Evolutionary conservation across 108 stramenopile species (phyloP).

Genomic region (Conticribra guillardii): DNA sequence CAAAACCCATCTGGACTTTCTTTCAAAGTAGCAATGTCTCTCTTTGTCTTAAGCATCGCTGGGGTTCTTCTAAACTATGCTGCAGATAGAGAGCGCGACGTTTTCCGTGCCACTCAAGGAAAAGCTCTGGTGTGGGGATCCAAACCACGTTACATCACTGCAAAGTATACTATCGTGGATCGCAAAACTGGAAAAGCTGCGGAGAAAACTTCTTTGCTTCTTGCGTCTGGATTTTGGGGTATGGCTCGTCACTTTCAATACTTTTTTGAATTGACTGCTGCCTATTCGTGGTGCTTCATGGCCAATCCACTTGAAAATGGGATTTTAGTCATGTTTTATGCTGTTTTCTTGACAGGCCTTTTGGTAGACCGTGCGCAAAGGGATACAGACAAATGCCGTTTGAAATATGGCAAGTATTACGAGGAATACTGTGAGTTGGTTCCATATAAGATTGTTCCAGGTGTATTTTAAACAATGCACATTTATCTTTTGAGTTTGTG

Average conservation of each 20-base stretch:
- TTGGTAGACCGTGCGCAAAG: constrained; percentile 95
- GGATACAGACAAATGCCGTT: constrained; percentile 92
- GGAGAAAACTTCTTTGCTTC: constrained; percentile 77
- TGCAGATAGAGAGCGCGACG: constrained; percentile 94
- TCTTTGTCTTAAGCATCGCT: constrained; percentile 76
- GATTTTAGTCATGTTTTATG: constrained; percentile 90
- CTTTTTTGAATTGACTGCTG: constrained; percentile 90
- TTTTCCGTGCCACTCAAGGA: constrained; percentile 88
- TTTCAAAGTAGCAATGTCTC: constrained; percentile 46
- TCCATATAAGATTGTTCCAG: constrained; percentile 90
- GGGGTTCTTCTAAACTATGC: constrained; percentile 94
- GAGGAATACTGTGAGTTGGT: constrained; percentile 92
- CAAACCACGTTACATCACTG: constrained; percentile 84
- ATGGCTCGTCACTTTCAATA: constrained; percentile 98
- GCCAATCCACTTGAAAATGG: constrained; percentile 70
- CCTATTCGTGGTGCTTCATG: constrained; percentile 90
- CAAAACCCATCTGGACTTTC: constrained; percentile 83
- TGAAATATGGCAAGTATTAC: constrained; percentile 97
- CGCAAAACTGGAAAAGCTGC: constrained; percentile 55
- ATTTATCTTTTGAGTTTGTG: too few relatives aligned
- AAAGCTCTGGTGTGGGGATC: constrained; percentile 90
- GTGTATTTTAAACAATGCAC: constrained; percentile 44
- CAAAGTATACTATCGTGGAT: constrained; percentile 84
- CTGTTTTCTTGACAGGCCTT: constrained; percentile 89
- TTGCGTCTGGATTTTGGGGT: constrained; percentile 91